phyloP scores from a whole-genome alignment of 2,329 filamentous ascomycete genomes.

The Neonectria faginata region DNA sequence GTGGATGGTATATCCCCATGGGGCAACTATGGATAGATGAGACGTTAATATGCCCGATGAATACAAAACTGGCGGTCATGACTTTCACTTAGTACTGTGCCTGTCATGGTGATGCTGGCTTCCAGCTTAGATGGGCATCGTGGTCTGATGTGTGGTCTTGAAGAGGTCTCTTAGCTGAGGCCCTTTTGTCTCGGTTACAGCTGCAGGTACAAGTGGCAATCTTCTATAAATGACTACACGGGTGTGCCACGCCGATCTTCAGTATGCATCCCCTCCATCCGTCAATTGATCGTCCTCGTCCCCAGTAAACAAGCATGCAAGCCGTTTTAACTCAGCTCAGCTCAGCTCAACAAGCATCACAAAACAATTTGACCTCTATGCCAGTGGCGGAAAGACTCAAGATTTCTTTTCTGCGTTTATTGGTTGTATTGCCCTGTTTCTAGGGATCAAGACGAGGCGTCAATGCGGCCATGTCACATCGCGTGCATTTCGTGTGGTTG shows the following conservation, averaged over 20 bases:
- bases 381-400: neutral
- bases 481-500: neutral
- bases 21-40: neutral
- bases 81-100: neutral
- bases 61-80: neutral
- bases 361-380: neutral
- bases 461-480: neutral
- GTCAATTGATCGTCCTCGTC: neutral
- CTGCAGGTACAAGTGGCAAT: constrained; percentile 1
- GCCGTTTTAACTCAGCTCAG: neutral
- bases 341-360: constrained; percentile 1
- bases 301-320: neutral
- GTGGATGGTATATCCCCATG: neutral
- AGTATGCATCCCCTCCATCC: neutral
- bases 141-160: neutral
- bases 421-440: constrained; percentile 3
- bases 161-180: neutral
- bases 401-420: neutral
- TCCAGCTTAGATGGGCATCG: neutral
- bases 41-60: neutral
- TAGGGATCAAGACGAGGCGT: neutral
- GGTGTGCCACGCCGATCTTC: neutral
- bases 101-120: neutral
- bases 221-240: neutral
- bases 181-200: neutral